Evolutionary conservation across 345 rosid genomes (phyloP).

Genomic region (Populus nigra): DNA sequence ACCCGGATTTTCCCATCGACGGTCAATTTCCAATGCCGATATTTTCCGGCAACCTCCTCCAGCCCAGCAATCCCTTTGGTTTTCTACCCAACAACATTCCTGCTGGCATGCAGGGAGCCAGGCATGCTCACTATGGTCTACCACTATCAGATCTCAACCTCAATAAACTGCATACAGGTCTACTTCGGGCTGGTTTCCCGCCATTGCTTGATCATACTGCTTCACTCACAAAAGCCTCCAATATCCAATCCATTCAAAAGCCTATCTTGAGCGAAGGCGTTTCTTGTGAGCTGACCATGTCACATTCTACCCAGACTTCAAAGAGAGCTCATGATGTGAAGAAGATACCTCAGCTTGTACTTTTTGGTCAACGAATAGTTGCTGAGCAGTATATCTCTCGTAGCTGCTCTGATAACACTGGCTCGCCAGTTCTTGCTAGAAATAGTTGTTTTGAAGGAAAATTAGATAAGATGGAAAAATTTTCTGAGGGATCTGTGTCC

Average conservation of each 20-base stretch:
- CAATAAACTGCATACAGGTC: conserved; percentile 29
- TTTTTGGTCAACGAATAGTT: conserved; percentile 32
- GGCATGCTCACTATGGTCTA: conserved; percentile 37
- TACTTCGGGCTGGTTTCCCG: conserved; percentile 22
- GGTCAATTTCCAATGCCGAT: conserved; percentile 34
- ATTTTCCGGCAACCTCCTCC: conserved; percentile 25
- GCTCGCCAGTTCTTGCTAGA: conserved; percentile 24
- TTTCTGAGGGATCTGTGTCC: conserved; percentile 16
- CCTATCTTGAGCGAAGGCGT: conserved; percentile 27
- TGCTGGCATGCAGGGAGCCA: conserved; percentile 49
- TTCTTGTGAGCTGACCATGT: conserved; percentile 53
- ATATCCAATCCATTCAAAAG: conserved; percentile 30
- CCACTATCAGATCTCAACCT: conserved; percentile 25
- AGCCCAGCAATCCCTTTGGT: conserved; percentile 23
- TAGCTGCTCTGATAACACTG: conserved; percentile 39
- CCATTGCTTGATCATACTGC: conserved; percentile 41
- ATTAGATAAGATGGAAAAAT: conserved; percentile 10
- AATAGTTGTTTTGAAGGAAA: conserved; percentile 25
- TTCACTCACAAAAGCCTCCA: conserved; percentile 32
- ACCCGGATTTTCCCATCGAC: conserved; percentile 40
- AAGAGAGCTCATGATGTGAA: conserved; percentile 19
- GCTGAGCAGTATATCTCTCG: conserved; percentile 35
- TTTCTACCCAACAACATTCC: conserved; percentile 25
- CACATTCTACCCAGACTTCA: conserved; percentile 30
- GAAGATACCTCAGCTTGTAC: conserved; percentile 17